Evolutionary conservation across 495 filamentous ascomycete genomes (phyloP), one percentile per base, ranked within the genome.

Genomic region (Aspergillus sclerotiicarbonarius): DNA sequence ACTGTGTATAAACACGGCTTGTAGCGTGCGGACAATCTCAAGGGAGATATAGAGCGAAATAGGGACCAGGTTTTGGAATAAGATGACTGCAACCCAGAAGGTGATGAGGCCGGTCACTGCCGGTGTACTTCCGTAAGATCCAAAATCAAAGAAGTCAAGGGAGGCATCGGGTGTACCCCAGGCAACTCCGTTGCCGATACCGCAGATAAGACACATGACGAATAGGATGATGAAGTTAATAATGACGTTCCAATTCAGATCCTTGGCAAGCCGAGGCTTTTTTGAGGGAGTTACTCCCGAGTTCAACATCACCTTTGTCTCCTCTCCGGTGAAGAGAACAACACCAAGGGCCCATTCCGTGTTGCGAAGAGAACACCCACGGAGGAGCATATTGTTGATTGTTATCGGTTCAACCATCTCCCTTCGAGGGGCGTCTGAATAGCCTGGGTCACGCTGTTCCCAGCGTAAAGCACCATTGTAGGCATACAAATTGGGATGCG

Each of bases 261-360:
- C 92, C 62, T 89, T 88, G 35, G 91, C 87, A 66, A 99, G 92
- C 48, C 90, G 85, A 44, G 95, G 83, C 59, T 93, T 87, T 75
- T 99, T 99, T 62, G 85, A 95, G 8, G 95, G 95, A n/a, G 95
- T 98, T 47, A 91, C 90, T 53, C 95, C 95, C 10, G 95, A 88
- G 70, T 99, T 99, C 75, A 97, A 87, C 95, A 99, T 99, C 71
- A 98, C 98, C 77, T 98, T 99, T 19, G 95, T 96, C 65, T 99
- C 95, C 63, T 89, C 87, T 39, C 95, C 95, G 21, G 95, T 99
- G 78, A 96, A 99, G 37, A 96, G 77, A 48, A 98, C 95, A n/a
- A 99, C 82, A 56, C 93, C 95, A 29, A 99, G 84, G 51, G 90
- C 82, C 95, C 95, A 99, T 66, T 98, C 90, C 6, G 95, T 99